Evolutionary conservation across 1,139 yeast species (phyloP), one percentile per base, ranked within the genome.

Genomic region (Saccharomycopsis crataegensis): DNA sequence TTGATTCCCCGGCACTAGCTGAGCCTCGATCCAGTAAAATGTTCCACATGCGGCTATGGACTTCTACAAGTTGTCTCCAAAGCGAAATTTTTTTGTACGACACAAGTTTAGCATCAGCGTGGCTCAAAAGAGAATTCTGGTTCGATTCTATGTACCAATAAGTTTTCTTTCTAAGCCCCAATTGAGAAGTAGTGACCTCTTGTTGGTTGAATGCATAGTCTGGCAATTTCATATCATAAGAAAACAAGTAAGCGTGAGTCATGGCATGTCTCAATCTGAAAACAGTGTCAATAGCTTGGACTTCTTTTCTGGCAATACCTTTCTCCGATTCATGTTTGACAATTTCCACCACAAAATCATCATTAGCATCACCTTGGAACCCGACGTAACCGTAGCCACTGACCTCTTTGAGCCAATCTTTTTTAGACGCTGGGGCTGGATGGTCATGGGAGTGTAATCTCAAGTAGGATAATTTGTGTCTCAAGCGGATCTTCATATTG

Each of bases 171-270:
- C 82, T 72, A 58, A 79, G 77, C 66, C 97, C 98, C 63, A 82
- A 87, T 50, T 80, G 74, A 51, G 97, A 94, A 70, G 96, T 81
- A 9, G 96, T 83, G 50, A 94, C 99, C 73, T 93, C 99, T 70
- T 89, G 97, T 72, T 94, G 99, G 62, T 86, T 93, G 64, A 86
- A 90, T 2, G 93, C 99, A 97, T 98, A 93, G 56, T 83, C 84
- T 57, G 99, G 99, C 62, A 93, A 79, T 69, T 87, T 88, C 51
- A 81, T 84, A 59, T 80, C 82, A 66, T 87, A 90, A 32, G 98
- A 88, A 70, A 91, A 93, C 64, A 94, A 75, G 65, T 86, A 84
- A 70, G 96, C 82, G 52, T 96, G 96, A 43, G 93, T 77, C 83
- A 87, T 80, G 51, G 94, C 90, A 67, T 94, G 99, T 68, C 80